These are phyloP conservation scores for Penicillium hordei DNA, from an alignment of 2,329 filamentous ascomycete genomes.

Conservation along the genomic window DNA sequence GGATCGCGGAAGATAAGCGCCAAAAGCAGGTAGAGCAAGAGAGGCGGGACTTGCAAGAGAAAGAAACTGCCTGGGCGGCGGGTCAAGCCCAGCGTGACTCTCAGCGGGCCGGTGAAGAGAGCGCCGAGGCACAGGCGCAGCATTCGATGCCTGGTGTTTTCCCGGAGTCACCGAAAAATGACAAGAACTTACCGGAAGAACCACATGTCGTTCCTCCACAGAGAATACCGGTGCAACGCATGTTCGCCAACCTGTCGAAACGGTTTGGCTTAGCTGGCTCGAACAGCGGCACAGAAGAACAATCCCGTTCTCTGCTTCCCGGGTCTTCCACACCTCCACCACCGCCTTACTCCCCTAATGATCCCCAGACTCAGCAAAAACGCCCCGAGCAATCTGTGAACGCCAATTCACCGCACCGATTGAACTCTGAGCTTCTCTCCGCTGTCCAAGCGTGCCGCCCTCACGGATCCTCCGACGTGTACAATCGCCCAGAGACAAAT, in stretches of 20 bases:
- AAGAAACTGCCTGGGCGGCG: constrained; percentile 52
- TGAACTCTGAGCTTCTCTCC: constrained; percentile 60
- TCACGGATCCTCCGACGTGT: constrained; percentile 72
- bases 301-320: constrained; percentile 24
- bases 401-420: constrained; percentile 41
- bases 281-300: constrained; percentile 22
- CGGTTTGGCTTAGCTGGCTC: constrained; percentile 61
- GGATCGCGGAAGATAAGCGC: constrained; percentile 79
- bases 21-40: constrained; percentile 72
- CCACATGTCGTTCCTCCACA: constrained; percentile 25
- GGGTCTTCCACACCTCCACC: constrained; percentile 37
- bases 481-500: constrained; percentile 68
- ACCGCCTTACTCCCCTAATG: constrained; percentile 42
- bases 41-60: constrained; percentile 65
- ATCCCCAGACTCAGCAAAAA: constrained; percentile 28
- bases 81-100: constrained; percentile 38
- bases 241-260: constrained; percentile 69
- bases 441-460: constrained; percentile 77
- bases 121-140: constrained; percentile 35
- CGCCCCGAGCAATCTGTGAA: constrained; percentile 34
- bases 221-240: constrained; percentile 44
- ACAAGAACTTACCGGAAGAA: constrained; percentile 27
- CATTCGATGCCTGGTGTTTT: constrained; percentile 73
- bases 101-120: constrained; percentile 30
- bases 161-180: constrained; percentile 60